Conservation (phyloP, 179 eudicot species). For the Pouteria campechiana region DNA sequence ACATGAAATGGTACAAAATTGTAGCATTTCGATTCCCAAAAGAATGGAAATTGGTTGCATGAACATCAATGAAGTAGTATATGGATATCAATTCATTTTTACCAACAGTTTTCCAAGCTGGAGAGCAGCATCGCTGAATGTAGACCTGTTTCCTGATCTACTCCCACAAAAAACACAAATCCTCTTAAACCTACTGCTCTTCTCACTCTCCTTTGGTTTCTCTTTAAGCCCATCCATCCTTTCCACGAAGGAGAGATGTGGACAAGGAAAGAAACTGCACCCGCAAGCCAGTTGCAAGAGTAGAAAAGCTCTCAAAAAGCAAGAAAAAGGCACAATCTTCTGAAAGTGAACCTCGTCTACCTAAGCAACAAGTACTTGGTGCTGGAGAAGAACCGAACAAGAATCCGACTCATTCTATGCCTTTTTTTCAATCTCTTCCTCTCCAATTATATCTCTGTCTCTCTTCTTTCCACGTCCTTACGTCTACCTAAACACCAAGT, state of each 20-base stretch:
- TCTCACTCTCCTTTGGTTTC: slow-evolving; percentile 7
- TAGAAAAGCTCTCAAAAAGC: not conserved
- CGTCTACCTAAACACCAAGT: no score
- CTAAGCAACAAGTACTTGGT: no score
- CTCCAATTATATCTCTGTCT: no score
- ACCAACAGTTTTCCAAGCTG: slow-evolving; percentile 58
- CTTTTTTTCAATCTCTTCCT: slow-evolving; percentile 2
- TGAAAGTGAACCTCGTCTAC: no score
- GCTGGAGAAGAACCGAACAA: slow-evolving; percentile 6
- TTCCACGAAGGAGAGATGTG: not conserved
- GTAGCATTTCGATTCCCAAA: no score
- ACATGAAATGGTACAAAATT: no score
- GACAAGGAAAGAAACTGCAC: not conserved
- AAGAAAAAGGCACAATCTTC: not conserved
- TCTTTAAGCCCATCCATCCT: slow-evolving; percentile 17
- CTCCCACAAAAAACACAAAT: slow-evolving; percentile 79
- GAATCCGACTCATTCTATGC: no score
- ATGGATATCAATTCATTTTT: slow-evolving; percentile 3
- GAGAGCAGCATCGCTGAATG: slow-evolving; percentile 52
- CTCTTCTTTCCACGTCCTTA: no score
- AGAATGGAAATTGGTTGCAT: not conserved
- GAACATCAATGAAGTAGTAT: not conserved
- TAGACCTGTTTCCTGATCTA: slow-evolving; percentile 38
- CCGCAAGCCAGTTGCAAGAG: no score
- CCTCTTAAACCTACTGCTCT: slow-evolving; percentile 27